Percentiles rank a stretch among this genome's conserved stretches.
Evolutionary conservation across 1,284 basidiomycete genomes (phyloP).

Genomic region (Cryptococcus neoformans): DNA sequence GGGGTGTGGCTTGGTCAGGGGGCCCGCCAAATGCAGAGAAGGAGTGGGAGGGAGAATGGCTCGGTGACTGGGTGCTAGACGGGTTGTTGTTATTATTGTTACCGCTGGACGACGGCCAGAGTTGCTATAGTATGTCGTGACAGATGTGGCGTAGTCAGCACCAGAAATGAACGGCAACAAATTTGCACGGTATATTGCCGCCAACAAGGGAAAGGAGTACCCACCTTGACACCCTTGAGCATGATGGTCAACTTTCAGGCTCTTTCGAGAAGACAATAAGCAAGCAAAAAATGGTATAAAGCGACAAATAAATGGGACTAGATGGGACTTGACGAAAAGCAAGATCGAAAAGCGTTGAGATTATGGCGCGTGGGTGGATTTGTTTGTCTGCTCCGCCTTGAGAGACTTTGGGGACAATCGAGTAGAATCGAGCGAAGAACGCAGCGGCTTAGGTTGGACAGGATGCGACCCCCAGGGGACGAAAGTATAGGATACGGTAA

Average conservation of each 20-base stretch:
- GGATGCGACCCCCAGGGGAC: no score
- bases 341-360: no score
- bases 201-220: constrained; percentile 7
- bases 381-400: no score
- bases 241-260: constrained; percentile 15
- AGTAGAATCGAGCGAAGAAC: no score
- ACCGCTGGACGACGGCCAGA: constrained; percentile 40
- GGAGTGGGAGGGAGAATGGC: constrained; percentile 38
- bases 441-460: no score
- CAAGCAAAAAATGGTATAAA: no score
- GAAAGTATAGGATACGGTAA: no score
- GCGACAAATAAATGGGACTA: no score
- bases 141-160: constrained; percentile 3
- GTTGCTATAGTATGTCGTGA: constrained; percentile 23
- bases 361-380: no score
- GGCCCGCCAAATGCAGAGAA: constrained; percentile 48
- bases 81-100: constrained; percentile 27
- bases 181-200: constrained; percentile 7
- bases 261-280: no score
- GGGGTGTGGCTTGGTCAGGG: constrained; percentile 68
- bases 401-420: no score
- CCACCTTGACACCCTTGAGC: constrained; percentile 48
- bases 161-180: not conserved
- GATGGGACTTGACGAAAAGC: no score
- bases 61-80: constrained; percentile 20